Conservation (phyloP, 2,329 filamentous ascomycete species). For the Fusarium heterosporum region DNA sequence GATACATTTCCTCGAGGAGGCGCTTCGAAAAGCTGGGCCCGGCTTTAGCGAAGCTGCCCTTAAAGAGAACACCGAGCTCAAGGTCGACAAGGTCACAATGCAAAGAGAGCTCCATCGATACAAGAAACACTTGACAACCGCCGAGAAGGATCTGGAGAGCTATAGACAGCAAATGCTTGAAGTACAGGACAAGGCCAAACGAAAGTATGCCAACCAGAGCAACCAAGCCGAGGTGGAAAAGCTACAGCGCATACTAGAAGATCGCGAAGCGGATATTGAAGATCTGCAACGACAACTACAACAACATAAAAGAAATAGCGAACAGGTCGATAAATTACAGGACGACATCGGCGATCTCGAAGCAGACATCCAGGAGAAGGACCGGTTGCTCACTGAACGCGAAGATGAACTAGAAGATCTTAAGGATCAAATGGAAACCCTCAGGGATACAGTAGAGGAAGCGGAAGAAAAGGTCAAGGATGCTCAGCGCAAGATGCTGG, state of each 20-base stretch:
- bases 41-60: constrained; percentile 90
- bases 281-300: constrained; percentile 71
- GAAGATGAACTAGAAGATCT: constrained; percentile 80
- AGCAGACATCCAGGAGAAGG: constrained; percentile 79
- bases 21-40: constrained; percentile 85
- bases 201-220: constrained; percentile 77
- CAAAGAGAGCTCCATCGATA: constrained; percentile 87
- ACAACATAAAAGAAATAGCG: constrained; percentile 65
- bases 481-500: constrained; percentile 61
- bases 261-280: constrained; percentile 70
- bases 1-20: constrained; percentile 95
- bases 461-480: constrained; percentile 70
- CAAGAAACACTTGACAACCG: constrained; percentile 83
- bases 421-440: constrained; percentile 67
- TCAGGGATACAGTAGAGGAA: constrained; percentile 67
- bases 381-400: constrained; percentile 76
- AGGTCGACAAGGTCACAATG: constrained; percentile 91
- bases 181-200: constrained; percentile 83
- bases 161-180: constrained; percentile 86
- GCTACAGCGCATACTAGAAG: constrained; percentile 67
- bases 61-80: constrained; percentile 95
- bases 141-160: constrained; percentile 86
- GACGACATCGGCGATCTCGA: constrained; percentile 83
- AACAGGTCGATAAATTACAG: constrained; percentile 73
- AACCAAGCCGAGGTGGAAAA: constrained; percentile 71